Evolutionary conservation across 345 rosid species (phyloP).

Genomic region (Litchi chinensis): DNA sequence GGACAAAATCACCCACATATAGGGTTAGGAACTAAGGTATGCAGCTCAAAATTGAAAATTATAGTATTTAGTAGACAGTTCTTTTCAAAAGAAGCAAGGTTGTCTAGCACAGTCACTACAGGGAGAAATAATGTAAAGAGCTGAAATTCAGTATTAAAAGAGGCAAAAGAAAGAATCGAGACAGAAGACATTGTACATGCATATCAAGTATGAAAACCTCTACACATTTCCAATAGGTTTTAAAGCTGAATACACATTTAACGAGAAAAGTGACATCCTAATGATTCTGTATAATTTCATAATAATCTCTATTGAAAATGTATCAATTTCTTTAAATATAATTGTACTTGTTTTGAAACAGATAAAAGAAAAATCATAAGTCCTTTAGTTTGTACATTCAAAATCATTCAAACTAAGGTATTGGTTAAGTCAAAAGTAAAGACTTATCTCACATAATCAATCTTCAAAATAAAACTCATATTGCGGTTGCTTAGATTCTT

Average conservation of each 20-base stretch:
- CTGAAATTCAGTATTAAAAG: background rate
- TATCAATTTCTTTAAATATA: background rate
- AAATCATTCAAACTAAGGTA: background rate
- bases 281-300: background rate
- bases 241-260: background rate
- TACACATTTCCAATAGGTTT: too few species aligned
- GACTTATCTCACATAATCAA: background rate
- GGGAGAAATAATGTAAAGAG: background rate
- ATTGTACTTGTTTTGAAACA: background rate
- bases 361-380: background rate
- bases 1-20: background rate
- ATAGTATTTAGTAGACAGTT: background rate
- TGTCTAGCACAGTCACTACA: background rate
- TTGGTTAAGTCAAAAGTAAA: background rate
- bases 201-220: background rate
- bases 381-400: background rate
- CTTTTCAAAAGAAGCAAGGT: conserved; percentile 3
- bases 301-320: background rate
- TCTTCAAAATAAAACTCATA: background rate
- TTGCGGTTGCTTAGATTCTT: background rate
- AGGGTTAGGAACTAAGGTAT: background rate
- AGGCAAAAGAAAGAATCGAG: background rate
- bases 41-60: background rate
- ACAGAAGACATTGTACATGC: background rate
- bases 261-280: background rate